phyloP scores from a whole-genome alignment of 495 filamentous ascomycete species.

The Peziza echinospora region DNA sequence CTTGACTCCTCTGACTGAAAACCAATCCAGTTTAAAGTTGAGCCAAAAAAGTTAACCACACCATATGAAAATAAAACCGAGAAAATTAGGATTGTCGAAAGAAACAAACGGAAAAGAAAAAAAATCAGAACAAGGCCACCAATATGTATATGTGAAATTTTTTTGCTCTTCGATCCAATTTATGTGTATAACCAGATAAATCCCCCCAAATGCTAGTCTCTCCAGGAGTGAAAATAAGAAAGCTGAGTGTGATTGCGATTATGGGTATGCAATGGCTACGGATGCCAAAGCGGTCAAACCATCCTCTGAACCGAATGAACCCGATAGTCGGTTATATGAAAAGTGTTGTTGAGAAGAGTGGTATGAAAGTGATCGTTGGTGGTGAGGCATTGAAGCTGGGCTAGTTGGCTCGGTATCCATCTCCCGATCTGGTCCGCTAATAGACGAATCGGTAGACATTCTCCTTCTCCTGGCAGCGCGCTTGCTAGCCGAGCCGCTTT shows the following conservation, averaged over 20 bases:
- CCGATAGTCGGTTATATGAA: background rate
- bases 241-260: background rate
- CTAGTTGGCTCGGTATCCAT: background rate
- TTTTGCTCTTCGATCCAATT: background rate
- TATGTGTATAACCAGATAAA: background rate
- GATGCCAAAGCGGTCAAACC: background rate
- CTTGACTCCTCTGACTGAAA: background rate
- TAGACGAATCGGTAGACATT: slow-evolving; percentile 11
- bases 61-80: background rate
- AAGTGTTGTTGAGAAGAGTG: background rate
- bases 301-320: background rate
- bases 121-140: no score
- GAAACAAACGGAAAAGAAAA: background rate
- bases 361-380: background rate
- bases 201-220: background rate
- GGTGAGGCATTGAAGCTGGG: background rate
- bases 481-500: slow-evolving; percentile 22
- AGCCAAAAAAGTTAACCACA: background rate
- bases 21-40: background rate
- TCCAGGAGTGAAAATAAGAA: background rate
- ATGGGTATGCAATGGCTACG: background rate
- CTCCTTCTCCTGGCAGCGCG: slow-evolving; percentile 16
- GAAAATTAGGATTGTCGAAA: background rate
- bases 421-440: background rate
- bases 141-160: background rate